Conservation (phyloP, 352 stramenopile genomes). For the Globisporangium cederbergense region DNA sequence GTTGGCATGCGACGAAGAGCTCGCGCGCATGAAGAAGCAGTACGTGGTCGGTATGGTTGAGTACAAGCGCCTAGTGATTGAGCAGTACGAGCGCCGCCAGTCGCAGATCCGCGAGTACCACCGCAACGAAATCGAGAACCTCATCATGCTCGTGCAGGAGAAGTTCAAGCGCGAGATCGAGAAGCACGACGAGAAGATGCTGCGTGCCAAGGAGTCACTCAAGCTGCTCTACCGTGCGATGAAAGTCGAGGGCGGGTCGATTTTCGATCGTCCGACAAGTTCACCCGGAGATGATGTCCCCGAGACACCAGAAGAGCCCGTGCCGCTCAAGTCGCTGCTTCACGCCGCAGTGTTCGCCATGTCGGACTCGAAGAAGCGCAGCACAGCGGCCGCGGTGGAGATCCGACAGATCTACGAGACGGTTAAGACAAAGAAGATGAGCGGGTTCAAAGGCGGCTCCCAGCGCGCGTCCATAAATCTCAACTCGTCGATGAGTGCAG, state of each 20-base stretch:
- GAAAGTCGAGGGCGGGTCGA: conserved; percentile 11
- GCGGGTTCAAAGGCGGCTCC: neutral
- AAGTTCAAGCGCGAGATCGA: conserved; percentile 60
- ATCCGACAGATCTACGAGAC: conserved; percentile 46
- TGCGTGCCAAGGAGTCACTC: conserved; percentile 51
- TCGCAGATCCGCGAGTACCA: conserved; percentile 52
- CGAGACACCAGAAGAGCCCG: conserved; percentile 17
- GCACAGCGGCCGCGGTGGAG: conserved; percentile 27
- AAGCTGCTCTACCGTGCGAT: conserved; percentile 63
- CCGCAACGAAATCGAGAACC: conserved; percentile 55
- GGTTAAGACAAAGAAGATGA: conserved; percentile 12
- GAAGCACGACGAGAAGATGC: conserved; percentile 45
- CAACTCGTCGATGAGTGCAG: conserved; percentile 16
- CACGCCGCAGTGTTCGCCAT: conserved; percentile 61
- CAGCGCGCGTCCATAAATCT: neutral
- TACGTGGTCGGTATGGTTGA: conserved; percentile 54
- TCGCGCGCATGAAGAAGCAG: conserved; percentile 50
- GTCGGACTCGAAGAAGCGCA: conserved; percentile 55
- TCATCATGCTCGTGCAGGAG: conserved; percentile 53
- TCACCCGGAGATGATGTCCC: neutral
- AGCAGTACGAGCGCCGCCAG: conserved; percentile 65
- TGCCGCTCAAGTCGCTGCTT: conserved; percentile 54
- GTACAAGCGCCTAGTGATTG: conserved; percentile 72
- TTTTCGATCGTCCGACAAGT: neutral
- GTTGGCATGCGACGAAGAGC: conserved; percentile 30